phyloP scores from a whole-genome alignment of 2,329 filamentous ascomycete species.

The Hymenoscyphus fructigenus region DNA sequence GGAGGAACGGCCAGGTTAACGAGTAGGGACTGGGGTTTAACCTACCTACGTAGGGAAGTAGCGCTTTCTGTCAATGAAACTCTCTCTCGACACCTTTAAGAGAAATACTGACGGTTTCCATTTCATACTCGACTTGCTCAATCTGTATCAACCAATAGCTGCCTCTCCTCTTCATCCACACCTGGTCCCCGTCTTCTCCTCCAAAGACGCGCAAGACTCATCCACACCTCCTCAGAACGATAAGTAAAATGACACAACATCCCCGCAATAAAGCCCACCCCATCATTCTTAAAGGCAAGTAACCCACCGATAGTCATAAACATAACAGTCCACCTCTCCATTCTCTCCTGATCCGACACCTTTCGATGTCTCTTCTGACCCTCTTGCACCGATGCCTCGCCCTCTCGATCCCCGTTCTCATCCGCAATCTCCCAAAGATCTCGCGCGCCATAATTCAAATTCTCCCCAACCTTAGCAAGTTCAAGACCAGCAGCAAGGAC shows the following conservation, averaged over 20 bases:
- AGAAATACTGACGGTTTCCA: background rate
- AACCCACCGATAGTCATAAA: constrained; percentile 80
- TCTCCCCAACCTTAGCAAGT: constrained; percentile 80
- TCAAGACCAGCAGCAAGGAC: constrained; percentile 88
- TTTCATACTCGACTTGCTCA: background rate
- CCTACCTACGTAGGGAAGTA: no score
- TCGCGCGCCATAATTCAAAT: constrained; percentile 69
- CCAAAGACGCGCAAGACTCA: background rate
- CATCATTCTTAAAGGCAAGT: constrained; percentile 86
- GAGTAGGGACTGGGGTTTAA: no score
- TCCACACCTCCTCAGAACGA: constrained; percentile 13
- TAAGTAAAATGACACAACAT: constrained; percentile 77
- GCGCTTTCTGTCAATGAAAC: background rate
- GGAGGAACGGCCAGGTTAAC: no score
- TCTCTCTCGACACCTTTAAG: background rate
- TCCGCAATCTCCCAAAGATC: constrained; percentile 58
- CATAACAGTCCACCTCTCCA: constrained; percentile 85
- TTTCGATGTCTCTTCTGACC: constrained; percentile 46
- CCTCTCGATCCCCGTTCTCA: constrained; percentile 37
- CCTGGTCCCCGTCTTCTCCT: background rate
- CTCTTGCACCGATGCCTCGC: constrained; percentile 27
- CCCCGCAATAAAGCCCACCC: constrained; percentile 79
- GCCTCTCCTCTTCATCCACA: background rate
- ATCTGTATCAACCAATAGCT: background rate
- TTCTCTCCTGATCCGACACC: constrained; percentile 65